A percentile compares a stretch with the other conserved stretches of the same genome.
Conservation (phyloP, 1,284 basidiomycete genomes). For the Dichomitus squalens region DNA sequence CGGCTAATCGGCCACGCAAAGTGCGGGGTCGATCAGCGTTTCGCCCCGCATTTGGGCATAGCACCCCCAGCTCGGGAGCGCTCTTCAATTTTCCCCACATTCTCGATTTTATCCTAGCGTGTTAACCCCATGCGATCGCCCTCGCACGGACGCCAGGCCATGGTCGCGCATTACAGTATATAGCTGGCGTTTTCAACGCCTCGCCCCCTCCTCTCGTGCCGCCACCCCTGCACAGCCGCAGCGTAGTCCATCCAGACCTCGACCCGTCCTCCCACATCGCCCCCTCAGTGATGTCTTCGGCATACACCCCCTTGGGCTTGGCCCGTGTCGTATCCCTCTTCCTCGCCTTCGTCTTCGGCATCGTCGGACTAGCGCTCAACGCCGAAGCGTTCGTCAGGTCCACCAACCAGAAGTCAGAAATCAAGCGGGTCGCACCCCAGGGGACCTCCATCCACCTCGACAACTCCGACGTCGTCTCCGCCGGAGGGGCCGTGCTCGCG, state of each 20-base stretch:
- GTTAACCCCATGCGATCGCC: background rate
- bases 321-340: conserved; percentile 37
- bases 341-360: conserved; percentile 39
- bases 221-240: background rate
- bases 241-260: no score
- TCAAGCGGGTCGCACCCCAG: conserved; percentile 29
- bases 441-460: conserved; percentile 36
- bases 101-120: background rate
- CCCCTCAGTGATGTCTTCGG: conserved; percentile 12
- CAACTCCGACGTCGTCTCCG: conserved; percentile 43
- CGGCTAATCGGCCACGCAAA: background rate
- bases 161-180: background rate
- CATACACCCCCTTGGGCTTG: conserved; percentile 14
- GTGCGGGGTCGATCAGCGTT: background rate
- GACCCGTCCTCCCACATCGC: background rate
- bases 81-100: background rate
- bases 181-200: background rate
- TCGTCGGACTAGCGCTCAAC: conserved; percentile 38
- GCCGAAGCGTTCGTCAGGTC: conserved; percentile 46
- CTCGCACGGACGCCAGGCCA: no score
- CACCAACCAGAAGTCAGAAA: conserved; percentile 31
- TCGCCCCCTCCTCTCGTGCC: background rate
- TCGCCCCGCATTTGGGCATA: background rate
- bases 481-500: conserved; percentile 49
- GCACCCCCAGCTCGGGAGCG: background rate